Evolutionary conservation across 768 basidiomycete species (phyloP), one percentile per base, ranked within the genome.

Genomic region (Fomitopsis serialis): DNA sequence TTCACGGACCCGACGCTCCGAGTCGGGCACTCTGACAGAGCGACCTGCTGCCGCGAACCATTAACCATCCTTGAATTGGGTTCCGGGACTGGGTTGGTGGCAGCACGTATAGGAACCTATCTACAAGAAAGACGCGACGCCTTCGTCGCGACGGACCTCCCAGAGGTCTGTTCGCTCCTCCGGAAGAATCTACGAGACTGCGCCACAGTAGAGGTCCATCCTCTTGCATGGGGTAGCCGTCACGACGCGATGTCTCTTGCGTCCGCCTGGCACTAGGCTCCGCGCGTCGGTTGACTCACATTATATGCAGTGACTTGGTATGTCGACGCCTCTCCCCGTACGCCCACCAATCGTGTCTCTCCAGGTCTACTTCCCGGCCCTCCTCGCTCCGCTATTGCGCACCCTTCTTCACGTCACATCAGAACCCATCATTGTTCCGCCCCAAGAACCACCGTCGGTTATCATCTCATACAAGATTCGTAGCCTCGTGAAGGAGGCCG

Each of bases 261-360:
- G 29, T 51, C 43, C 25, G 7, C 19, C 35, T 53, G 44, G 45
- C 34, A 7, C 11, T 46, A 4, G 19, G n/a, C 42, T 17, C 36
- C 42, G 22, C 50, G 23, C 49, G 58, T 42, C 56, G 40, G 27
- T 61, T 81, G 49, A 85, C 84, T 1, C 87, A 90, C 62, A 77
- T 94, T 43, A 66, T 92, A 21, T 89, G 90, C 68, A 92, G 92
- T 64, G 91, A 93, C 68, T 76, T 94, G 51, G 90, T 90, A 70
- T 63, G 83, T 76, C 37, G 32, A 12, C 45, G 10, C 9, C 11
- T 48, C 2, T 43, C 24, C 13, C 15, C 6, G 27, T 19, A 19
- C 42, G 36, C 32, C 32, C 35, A 27, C 23, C 50, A 21, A 48
- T 32, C 36, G 23, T 13, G 19, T 13, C 40, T 45, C 44, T 35